A percentile compares a stretch with the other conserved stretches of the same genome.
These are phyloP conservation scores for Stylonectria norvegica DNA, from an alignment of 2,329 filamentous ascomycete species.

Conservation along the genomic window DNA sequence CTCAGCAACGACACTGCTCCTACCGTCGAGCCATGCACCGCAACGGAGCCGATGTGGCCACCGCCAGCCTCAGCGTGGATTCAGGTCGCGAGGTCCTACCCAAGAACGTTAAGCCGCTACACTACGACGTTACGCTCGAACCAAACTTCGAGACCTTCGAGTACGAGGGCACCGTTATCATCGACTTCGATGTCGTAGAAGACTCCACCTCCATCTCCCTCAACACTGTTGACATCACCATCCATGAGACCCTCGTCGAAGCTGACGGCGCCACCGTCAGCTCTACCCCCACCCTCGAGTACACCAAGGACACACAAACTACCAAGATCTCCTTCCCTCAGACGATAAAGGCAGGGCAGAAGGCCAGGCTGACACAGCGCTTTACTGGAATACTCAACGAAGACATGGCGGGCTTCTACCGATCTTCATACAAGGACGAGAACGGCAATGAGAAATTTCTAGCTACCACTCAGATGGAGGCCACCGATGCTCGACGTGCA, in stretches of 20 bases:
- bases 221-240: slow-evolving; percentile 82
- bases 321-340: slow-evolving; percentile 78
- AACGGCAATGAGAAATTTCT: slow-evolving; percentile 78
- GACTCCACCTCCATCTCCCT: slow-evolving; percentile 82
- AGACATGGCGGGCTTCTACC: slow-evolving; percentile 97
- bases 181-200: slow-evolving; percentile 83
- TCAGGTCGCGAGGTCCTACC: slow-evolving; percentile 75
- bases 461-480: slow-evolving; percentile 93
- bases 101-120: slow-evolving; percentile 83
- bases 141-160: slow-evolving; percentile 85
- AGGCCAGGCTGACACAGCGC: slow-evolving; percentile 58
- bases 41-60: slow-evolving; percentile 22
- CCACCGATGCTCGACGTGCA: slow-evolving; percentile 85
- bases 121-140: slow-evolving; percentile 90
- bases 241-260: slow-evolving; percentile 59
- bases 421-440: slow-evolving; percentile 83
- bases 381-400: slow-evolving; percentile 83
- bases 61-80: slow-evolving; percentile 23
- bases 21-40: slow-evolving; percentile 30
- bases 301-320: slow-evolving; percentile 76
- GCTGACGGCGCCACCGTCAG: slow-evolving; percentile 46
- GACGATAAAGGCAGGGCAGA: slow-evolving; percentile 67
- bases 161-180: slow-evolving; percentile 78
- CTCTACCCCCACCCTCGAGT: slow-evolving; percentile 50
- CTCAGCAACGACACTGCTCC: slow-evolving; percentile 26